Conservation (phyloP, 352 stramenopile species). For the Plasmopara halstedii region DNA sequence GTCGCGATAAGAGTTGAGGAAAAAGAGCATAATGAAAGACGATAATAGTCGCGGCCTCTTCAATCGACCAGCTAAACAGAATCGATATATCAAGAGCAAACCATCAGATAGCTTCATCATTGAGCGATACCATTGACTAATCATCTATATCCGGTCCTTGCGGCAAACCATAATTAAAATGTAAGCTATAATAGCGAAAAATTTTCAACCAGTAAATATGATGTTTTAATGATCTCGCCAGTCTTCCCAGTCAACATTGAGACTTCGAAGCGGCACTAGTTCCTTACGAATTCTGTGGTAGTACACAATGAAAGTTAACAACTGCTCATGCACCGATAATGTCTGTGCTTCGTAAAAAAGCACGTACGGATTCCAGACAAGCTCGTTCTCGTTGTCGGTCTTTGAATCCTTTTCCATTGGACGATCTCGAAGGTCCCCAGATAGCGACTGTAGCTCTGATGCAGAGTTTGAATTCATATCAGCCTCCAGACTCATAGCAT, state of each 20-base stretch:
- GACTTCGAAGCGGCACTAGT: constrained; percentile 64
- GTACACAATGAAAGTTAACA: background rate
- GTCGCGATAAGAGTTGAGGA: too few relatives aligned
- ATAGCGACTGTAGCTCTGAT: constrained; percentile 50
- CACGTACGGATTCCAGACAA: constrained; percentile 79
- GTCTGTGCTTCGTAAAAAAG: background rate
- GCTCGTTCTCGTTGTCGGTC: constrained; percentile 53
- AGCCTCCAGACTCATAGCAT: constrained; percentile 65
- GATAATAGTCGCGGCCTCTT: too few relatives aligned
- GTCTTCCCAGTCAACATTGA: constrained; percentile 76
- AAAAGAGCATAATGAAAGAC: too few relatives aligned
- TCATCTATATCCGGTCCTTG: too few relatives aligned
- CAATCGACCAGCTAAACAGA: too few relatives aligned
- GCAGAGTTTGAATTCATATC: constrained; percentile 41
- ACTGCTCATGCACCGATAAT: background rate
- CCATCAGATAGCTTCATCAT: too few relatives aligned
- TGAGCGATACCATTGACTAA: too few relatives aligned
- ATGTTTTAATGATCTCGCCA: constrained; percentile 63
- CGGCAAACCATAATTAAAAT: too few relatives aligned
- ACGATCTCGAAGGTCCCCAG: constrained; percentile 48
- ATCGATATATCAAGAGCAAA: too few relatives aligned
- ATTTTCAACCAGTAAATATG: background rate
- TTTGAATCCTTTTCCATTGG: constrained; percentile 52
- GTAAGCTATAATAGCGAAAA: background rate
- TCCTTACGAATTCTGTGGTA: constrained; percentile 54